A percentile compares a stretch with the other conserved stretches of the same genome.
phyloP scores from a whole-genome alignment of 768 basidiomycete species.

The Clathrus columnatus region DNA sequence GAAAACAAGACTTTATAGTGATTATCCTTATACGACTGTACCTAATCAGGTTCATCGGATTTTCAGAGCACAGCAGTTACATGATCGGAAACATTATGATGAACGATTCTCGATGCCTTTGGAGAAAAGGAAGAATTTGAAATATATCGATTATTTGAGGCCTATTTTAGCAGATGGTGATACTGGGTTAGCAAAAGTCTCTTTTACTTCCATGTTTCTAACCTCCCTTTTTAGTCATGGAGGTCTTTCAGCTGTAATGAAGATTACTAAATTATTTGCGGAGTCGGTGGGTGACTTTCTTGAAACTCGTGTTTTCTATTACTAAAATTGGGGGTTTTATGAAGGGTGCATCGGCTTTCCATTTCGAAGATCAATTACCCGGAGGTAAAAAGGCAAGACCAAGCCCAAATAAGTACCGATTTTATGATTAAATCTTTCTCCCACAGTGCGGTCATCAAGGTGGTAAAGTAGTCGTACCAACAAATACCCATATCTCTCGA shows the following conservation, averaged over 20 bases:
- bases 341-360: conserved; percentile 81
- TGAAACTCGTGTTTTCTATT: background rate
- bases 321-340: background rate
- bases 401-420: background rate
- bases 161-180: conserved; percentile 95
- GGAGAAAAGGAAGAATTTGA: conserved; percentile 59
- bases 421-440: background rate
- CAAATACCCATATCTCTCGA: conserved; percentile 77
- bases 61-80: conserved; percentile 85
- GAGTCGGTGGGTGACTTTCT: conserved; percentile 52
- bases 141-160: conserved; percentile 78
- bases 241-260: conserved; percentile 89
- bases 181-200: conserved; percentile 56
- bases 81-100: conserved; percentile 90
- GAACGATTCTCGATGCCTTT: conserved; percentile 61
- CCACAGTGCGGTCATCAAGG: conserved; percentile 59
- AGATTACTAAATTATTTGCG: conserved; percentile 89
- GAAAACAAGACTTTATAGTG: conserved; percentile 44
- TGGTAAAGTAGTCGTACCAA: conserved; percentile 89
- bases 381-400: conserved; percentile 76
- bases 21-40: conserved; percentile 94
- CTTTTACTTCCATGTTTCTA: background rate
- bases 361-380: conserved; percentile 89
- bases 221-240: conserved; percentile 55
- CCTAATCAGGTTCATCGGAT: conserved; percentile 92